Percentiles rank a stretch among this genome's conserved stretches.
These are phyloP conservation scores for Skeletonema grethae DNA, from an alignment of 108 stramenopile genomes.

Conservation along the genomic window DNA sequence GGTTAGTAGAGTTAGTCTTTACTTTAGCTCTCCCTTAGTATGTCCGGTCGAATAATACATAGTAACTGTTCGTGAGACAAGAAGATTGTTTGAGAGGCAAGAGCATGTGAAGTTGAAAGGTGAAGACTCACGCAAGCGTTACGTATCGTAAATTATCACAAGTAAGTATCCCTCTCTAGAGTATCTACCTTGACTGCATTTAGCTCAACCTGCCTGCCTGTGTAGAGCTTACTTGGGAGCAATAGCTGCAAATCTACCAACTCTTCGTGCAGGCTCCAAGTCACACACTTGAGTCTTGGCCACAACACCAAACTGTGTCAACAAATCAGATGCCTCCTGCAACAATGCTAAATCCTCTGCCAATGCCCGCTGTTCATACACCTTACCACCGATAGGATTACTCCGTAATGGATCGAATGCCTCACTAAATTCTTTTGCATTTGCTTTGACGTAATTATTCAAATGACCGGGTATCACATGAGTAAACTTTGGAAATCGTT, in stretches of 20 bases:
- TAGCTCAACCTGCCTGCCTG: no score
- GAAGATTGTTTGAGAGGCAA: no score
- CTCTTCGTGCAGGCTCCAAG: conserved; percentile 67
- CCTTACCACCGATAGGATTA: conserved; percentile 39
- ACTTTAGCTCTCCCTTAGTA: no score
- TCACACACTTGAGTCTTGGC: conserved; percentile 77
- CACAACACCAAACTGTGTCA: conserved; percentile 74
- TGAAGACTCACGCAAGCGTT: no score
- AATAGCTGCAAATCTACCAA: conserved; percentile 59
- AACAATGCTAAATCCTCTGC: conserved; percentile 81
- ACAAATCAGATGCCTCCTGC: conserved; percentile 76
- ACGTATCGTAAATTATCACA: no score
- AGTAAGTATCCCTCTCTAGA: no score
- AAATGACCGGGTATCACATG: conserved; percentile 88
- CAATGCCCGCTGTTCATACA: conserved; percentile 62
- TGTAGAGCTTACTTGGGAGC: conserved; percentile 7
- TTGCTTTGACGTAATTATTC: conserved; percentile 75
- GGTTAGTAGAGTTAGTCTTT: no score
- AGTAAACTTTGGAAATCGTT: conserved; percentile 75
- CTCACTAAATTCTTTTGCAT: conserved; percentile 66
- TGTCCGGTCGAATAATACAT: no score
- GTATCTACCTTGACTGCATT: no score
- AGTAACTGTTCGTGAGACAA: no score
- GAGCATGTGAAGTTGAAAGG: no score
- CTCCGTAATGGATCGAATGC: conserved; percentile 81